A percentile compares a stretch with the other conserved stretches of the same genome.
Evolutionary conservation across 805 yeast species (phyloP).

Genomic region (Danielia reshetovae): DNA sequence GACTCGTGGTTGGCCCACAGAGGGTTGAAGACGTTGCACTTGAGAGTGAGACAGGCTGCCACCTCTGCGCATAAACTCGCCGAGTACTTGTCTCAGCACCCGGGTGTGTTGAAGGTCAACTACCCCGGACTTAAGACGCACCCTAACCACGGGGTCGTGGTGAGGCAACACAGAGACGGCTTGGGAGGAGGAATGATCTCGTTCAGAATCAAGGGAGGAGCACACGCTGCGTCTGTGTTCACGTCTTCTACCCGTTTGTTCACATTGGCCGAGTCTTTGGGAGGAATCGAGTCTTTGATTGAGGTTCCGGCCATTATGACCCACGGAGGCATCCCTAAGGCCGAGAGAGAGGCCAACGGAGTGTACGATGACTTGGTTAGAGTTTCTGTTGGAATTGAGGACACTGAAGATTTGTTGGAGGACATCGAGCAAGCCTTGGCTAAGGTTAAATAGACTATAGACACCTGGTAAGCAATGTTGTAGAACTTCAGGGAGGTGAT

Average conservation of each 20-base stretch:
- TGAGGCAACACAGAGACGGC: conserved; percentile 74
- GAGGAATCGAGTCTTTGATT: conserved; percentile 81
- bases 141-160: conserved; percentile 58
- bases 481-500: no score
- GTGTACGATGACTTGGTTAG: conserved; percentile 80
- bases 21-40: conserved; percentile 82
- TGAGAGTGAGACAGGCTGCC: conserved; percentile 71
- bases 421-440: conserved; percentile 71
- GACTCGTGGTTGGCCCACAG: conserved; percentile 93
- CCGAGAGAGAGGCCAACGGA: conserved; percentile 72
- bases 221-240: conserved; percentile 68
- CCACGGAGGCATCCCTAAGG: conserved; percentile 84
- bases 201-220: conserved; percentile 82
- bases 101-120: conserved; percentile 61
- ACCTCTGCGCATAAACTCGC: conserved; percentile 66
- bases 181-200: conserved; percentile 93
- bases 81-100: conserved; percentile 49
- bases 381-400: conserved; percentile 85
- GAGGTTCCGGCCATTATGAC: conserved; percentile 93
- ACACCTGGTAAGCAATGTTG: no score
- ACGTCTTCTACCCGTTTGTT: conserved; percentile 70
- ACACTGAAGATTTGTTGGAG: conserved; percentile 65
- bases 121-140: conserved; percentile 79
- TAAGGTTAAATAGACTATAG: no score
- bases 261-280: conserved; percentile 85